These are phyloP conservation scores for Vachellia collinsii DNA, from an alignment of 306 rosid species.

Conservation along the genomic window DNA sequence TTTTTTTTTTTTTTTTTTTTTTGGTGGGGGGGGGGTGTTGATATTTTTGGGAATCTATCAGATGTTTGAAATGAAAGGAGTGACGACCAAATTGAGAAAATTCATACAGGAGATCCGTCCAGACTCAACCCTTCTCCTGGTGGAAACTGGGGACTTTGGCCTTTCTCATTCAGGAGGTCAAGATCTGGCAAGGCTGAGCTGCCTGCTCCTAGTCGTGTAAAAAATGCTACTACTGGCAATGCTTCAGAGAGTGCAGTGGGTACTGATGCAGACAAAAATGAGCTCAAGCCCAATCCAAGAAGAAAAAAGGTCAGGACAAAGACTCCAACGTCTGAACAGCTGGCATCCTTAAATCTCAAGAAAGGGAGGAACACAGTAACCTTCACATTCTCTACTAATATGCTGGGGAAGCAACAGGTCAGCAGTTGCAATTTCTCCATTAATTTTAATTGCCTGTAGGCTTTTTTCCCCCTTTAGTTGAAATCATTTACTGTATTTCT, in stretches of 20 bases:
- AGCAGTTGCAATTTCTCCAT: slow-evolving; percentile 28
- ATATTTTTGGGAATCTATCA: slow-evolving; percentile 39
- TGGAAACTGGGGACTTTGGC: slow-evolving; percentile 92
- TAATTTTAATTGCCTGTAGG: not conserved
- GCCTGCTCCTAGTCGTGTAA: slow-evolving; percentile 43
- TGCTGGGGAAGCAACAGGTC: slow-evolving; percentile 81
- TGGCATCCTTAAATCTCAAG: slow-evolving; percentile 79
- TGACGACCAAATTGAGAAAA: slow-evolving; percentile 52
- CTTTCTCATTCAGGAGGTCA: slow-evolving; percentile 67
- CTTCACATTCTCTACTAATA: slow-evolving; percentile 72
- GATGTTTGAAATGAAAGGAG: slow-evolving; percentile 38
- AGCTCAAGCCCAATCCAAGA: slow-evolving; percentile 40
- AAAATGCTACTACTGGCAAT: slow-evolving; percentile 42
- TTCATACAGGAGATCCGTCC: slow-evolving; percentile 66
- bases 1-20: no score
- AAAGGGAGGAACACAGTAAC: slow-evolving; percentile 84
- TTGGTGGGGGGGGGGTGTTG: slow-evolving; percentile 34
- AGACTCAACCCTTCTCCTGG: slow-evolving; percentile 41
- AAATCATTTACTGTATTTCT: slow-evolving; percentile 14
- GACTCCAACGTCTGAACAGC: slow-evolving; percentile 84
- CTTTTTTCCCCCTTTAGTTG: slow-evolving; percentile 6
- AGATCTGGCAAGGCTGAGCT: slow-evolving; percentile 45
- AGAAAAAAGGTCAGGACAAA: slow-evolving; percentile 54
- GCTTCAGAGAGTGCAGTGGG: slow-evolving; percentile 46
- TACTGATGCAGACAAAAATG: slow-evolving; percentile 40